Conservation (phyloP, 2,329 filamentous ascomycete genomes). For the Rhynchosporium secalis region DNA sequence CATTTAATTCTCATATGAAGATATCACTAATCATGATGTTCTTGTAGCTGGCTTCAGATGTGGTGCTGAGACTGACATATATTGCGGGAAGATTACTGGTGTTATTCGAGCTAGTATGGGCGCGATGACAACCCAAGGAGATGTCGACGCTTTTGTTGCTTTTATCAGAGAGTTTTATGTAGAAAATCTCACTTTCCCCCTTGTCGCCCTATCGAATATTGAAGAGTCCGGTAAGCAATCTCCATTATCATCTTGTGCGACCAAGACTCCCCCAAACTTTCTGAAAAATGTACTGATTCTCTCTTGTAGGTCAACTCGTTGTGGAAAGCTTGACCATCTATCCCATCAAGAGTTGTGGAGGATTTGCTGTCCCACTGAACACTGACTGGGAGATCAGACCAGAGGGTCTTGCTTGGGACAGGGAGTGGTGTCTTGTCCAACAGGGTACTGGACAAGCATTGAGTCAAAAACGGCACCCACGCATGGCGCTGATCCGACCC, state of each 20-base stretch:
- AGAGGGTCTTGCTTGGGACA: slow-evolving; percentile 89
- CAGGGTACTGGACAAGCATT: slow-evolving; percentile 80
- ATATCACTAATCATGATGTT: not conserved
- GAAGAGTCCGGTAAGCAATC: slow-evolving; percentile 39
- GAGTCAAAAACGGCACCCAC: slow-evolving; percentile 84
- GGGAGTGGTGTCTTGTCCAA: slow-evolving; percentile 95
- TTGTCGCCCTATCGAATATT: not conserved
- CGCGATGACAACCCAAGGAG: slow-evolving; percentile 79
- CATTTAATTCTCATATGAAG: not conserved
- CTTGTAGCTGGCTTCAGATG: slow-evolving; percentile 71
- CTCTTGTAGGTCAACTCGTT: not conserved
- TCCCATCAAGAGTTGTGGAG: slow-evolving; percentile 92
- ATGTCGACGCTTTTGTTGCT: slow-evolving; percentile 69
- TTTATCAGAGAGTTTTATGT: slow-evolving; percentile 70
- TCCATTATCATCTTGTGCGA: not conserved
- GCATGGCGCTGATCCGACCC: slow-evolving; percentile 83
- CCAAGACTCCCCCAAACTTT: not conserved
- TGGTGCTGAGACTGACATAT: slow-evolving; percentile 77
- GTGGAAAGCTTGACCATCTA: slow-evolving; percentile 74
- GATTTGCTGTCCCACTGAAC: slow-evolving; percentile 66
- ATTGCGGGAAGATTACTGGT: slow-evolving; percentile 83
- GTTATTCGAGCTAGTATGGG: slow-evolving; percentile 84
- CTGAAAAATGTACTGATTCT: not conserved
- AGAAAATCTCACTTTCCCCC: slow-evolving; percentile 22
- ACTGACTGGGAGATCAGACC: slow-evolving; percentile 72